Base-by-base conservation (phyloP, 23 red algal genomes). In the Pyropia yezoensis region DNA sequence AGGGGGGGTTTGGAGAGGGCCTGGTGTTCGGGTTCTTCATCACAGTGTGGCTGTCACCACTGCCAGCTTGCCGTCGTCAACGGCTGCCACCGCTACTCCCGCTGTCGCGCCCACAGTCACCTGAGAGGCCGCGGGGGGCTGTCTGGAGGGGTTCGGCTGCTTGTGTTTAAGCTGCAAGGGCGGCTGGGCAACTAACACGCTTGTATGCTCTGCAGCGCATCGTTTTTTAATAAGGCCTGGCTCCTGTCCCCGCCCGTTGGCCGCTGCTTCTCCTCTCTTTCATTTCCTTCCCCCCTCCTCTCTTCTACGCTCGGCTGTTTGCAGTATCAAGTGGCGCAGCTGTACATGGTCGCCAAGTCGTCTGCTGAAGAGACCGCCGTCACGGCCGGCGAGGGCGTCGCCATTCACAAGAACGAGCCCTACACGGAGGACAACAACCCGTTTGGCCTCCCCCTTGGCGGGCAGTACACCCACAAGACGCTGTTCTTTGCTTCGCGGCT, bases 341-440 rank as follows among this genome's bases (percentile, higher is more conserved):
- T 94, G 27, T 94, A 94, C 60, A 94, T 94, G 89, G 89, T 94
- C 20, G 89, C 89, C 56, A 85, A 84, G 80, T 61, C 79, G 9
- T 75, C 79, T 28, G 60, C 78, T 54, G 77, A 94, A 65, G 89
- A 94, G 65, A 77, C 89, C 22, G 89, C 79, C 16, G 47, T 61
- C 18, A 55, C 52, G 8, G 71, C 69, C 12, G 89, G 89, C 18
- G 89, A 94, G 17, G 89, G 89, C 22, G 60, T 94, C 45, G 89
- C 76, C 66, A 94, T 94, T 63, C 79, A 80, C 26, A 71, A 70
- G 24, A 94, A 94, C 29, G 61, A 76, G 16, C 61, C 89, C 27
- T 94, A 77, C 50, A 73, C 77, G 39, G 62, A 51, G 29, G 64
- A 6, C 17, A 28, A 76, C 51, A 94, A 94, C 73, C 70, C 47